These are phyloP conservation scores for Pichia thaimueangensis DNA, from an alignment of 805 yeast genomes.

Conservation along the genomic window DNA sequence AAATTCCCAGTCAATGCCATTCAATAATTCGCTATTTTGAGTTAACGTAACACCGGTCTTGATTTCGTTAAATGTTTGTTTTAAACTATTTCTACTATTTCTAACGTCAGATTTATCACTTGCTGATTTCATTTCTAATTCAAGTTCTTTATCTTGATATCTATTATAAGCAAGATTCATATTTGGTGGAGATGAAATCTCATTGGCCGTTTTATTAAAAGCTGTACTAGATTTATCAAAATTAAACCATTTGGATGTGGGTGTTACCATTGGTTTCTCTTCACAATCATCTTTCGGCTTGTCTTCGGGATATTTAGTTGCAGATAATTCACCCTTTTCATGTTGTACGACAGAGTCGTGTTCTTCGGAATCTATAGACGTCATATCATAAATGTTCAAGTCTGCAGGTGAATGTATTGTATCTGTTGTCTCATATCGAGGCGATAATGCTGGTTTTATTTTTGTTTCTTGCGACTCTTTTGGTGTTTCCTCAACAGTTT, in stretches of 20 bases:
- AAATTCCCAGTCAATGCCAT: conserved; percentile 70
- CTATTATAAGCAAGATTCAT: conserved; percentile 58
- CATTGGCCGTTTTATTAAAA: conserved; percentile 11
- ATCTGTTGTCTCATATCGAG: too few relatives aligned
- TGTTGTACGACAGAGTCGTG: conserved; percentile 14
- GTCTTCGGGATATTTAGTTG: conserved; percentile 1
- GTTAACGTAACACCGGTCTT: conserved; percentile 39
- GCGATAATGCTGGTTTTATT: background rate
- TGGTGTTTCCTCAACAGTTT: too few relatives aligned
- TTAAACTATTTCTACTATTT: conserved; percentile 41
- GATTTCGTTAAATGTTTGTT: conserved; percentile 40
- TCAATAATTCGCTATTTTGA: conserved; percentile 25
- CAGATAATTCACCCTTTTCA: conserved; percentile 9
- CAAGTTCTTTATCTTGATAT: conserved; percentile 48
- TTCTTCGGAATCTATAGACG: conserved; percentile 11
- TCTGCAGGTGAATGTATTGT: too few relatives aligned
- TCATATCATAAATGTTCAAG: conserved; percentile 8
- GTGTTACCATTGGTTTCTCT: conserved; percentile 3
- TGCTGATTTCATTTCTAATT: conserved; percentile 42
- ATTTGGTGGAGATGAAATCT: conserved; percentile 30
- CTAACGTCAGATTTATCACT: conserved; percentile 46
- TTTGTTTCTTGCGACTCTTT: background rate
- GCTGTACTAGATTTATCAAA: conserved; percentile 23
- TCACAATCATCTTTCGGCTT: too few relatives aligned
- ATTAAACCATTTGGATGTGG: conserved; percentile 24